Evolutionary conservation across 345 rosid genomes (phyloP), one percentile per base, ranked within the genome.

Genomic region (Arabidopsis suecica): DNA sequence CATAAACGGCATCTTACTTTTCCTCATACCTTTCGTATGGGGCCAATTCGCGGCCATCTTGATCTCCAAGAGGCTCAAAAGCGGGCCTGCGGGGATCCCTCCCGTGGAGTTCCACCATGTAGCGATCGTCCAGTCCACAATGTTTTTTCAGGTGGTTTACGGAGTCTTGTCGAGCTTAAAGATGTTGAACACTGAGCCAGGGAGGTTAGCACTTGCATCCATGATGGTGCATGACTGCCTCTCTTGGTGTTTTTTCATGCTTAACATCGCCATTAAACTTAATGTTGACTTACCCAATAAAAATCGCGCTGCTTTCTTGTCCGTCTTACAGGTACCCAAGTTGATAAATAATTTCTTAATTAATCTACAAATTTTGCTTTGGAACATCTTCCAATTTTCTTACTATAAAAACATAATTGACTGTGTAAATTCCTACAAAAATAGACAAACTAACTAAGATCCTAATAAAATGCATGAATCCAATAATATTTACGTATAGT

Each of bases 171-270:
- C 82, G 1, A 85, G 78, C 36, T 79, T 86, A 3, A 86, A 83
- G 50, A 74, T 86, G 66, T 57, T 83, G 1, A 86, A 83, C 48
- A 80, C 85, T 6, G 87, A 86, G 74, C 72, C 83, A 4, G 89
- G 85, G 51, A 82, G 83, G 50, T 75, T 86, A 12, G 84, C 89
- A 7, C 79, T 83, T 2, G 76, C 87, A 36, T 82, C 86, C 32
- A 76, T 85, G n/a, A 70, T 83, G 79, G 79, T 85, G 3, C 77
- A 67, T 33, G 75, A 81, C 28, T 23, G 75, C 54, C 14, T 58
- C 53, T 55, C 82, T 10, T 80, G 78, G 82, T 11, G 47, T 0
- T 34, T 73, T 32, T 66, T 51, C 45, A 40, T 71, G 48, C 0
- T 75, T 14, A 57, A 63, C 48, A 70, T 77, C 40, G 76, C 76